Evolutionary conservation across 345 rosid genomes (phyloP).

Genomic region (Kandelia obovata): DNA sequence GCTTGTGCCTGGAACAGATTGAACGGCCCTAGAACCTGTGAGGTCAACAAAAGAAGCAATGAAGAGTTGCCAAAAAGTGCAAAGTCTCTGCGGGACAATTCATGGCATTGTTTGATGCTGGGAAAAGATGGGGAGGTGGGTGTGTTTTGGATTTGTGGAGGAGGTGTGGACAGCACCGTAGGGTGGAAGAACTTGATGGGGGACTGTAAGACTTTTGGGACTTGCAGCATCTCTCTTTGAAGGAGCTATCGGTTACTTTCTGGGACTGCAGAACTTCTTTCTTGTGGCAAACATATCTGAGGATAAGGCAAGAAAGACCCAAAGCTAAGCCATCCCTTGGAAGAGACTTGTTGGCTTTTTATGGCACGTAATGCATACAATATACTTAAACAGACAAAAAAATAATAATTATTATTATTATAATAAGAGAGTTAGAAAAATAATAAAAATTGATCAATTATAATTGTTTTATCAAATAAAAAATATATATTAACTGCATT

Average conservation of each 20-base stretch:
- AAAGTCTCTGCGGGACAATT: conserved; percentile 59
- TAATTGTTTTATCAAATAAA: too few species aligned
- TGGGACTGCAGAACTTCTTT: neutral
- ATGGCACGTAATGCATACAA: conserved; percentile 4
- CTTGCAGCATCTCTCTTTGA: conserved; percentile 37
- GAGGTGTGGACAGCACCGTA: conserved; percentile 22
- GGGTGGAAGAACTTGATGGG: conserved; percentile 16
- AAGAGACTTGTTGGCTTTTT: conserved; percentile 1
- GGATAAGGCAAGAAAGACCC: conserved; percentile 15
- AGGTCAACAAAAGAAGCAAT: conserved; percentile 51
- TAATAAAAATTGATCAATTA: too few species aligned
- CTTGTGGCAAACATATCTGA: neutral
- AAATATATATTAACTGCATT: too few species aligned
- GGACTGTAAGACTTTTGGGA: conserved; percentile 31
- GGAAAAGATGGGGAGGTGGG: conserved; percentile 28
- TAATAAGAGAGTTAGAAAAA: too few species aligned
- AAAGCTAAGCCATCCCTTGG: neutral
- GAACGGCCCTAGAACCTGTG: conserved; percentile 44
- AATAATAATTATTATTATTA: too few species aligned
- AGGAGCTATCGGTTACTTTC: neutral
- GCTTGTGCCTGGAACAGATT: conserved; percentile 32
- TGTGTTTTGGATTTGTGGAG: conserved; percentile 22
- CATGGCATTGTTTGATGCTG: conserved; percentile 27
- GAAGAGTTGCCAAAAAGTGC: conserved; percentile 47
- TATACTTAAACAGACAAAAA: neutral